Evolutionary conservation across 176 grass and related monocot species (phyloP), one percentile per base, ranked within the genome.

Genomic region (Triticum dicoccoides): DNA sequence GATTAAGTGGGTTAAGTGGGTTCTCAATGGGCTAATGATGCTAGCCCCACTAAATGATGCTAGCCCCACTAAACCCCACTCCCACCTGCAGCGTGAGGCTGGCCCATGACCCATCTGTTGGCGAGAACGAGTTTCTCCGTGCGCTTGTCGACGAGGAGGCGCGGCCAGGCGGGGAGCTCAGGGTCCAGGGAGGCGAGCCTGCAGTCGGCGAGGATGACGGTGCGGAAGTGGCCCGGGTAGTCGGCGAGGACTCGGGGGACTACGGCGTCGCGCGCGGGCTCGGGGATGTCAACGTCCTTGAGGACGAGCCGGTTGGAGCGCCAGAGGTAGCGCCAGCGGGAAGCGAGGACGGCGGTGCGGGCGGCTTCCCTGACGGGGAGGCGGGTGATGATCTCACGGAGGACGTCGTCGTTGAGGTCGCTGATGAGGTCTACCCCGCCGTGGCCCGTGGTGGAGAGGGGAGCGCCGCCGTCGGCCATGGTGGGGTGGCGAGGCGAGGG

Each of bases 301-400:
- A 75, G 72, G 42, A 51, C 23, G 13, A 75, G 42, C 42, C 23
- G 24, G 42, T 13, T 29, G 23, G 72, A 75, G 42, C 12, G 5
- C 41, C 72, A 75, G 23, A 75, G 72, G 72, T 75, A 13, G 72
- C 72, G 23, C 72, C 72, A 75, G 42, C 72, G 72, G 23, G 3
- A 29, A 42, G 72, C 42, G 24, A 75, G 42, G 13, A 6, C 42
- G 24, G 4, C 42, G 42, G 42, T 75, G 42, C 42, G 24, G 72
- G 44, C 37, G 37, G 37, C 69, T 1, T 72, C 21, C 21, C 0
- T 73, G 69, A 73, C 7, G 24, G 24, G 42, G 72, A 51, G 42
- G 71, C 6, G n/a, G 72, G 23, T 30, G 42, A 75, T 75, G 72
- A 75, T 75, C 3, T 75, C 0, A 4, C 2, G 72, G 72, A 75